Percentiles rank a stretch among this genome's conserved stretches.
phyloP scores from a whole-genome alignment of 345 rosid genomes.

The Hibiscus trionum region DNA sequence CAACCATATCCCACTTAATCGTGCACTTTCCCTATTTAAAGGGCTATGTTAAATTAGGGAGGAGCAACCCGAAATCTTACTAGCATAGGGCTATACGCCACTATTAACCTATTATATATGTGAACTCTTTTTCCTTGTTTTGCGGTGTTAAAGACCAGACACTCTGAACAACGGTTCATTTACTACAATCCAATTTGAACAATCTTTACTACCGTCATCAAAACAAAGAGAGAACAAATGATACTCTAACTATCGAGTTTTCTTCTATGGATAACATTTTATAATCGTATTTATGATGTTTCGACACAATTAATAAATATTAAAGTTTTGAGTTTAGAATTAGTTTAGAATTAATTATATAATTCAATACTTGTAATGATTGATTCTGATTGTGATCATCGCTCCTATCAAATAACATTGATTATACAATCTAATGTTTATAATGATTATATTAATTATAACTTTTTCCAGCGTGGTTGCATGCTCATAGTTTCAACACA shows the following conservation, averaged over 20 bases:
- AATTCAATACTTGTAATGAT: too few species aligned
- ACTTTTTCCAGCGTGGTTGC: not conserved
- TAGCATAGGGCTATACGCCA: not conserved
- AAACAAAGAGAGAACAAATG: not conserved
- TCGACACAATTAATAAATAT: not conserved
- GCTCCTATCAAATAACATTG: too few species aligned
- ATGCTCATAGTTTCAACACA: not conserved
- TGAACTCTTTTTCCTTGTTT: not conserved
- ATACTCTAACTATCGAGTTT: not conserved
- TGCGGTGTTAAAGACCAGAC: not conserved
- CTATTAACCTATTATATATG: not conserved
- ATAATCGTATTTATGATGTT: not conserved
- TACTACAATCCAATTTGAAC: not conserved
- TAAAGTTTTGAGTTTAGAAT: not conserved
- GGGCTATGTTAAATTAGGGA: too few species aligned
- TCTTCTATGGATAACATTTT: not conserved
- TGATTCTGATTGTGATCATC: too few species aligned
- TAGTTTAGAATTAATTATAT: too few species aligned
- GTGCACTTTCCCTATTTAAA: too few species aligned
- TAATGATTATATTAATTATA: too few species aligned
- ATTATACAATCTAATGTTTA: too few species aligned
- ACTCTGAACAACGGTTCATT: not conserved
- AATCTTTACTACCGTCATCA: not conserved
- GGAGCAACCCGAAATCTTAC: too few species aligned
- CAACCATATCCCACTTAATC: too few species aligned